These are phyloP conservation scores for Cladophialophora bantiana DNA, from an alignment of 2,329 filamentous ascomycete genomes.

Conservation along the genomic window DNA sequence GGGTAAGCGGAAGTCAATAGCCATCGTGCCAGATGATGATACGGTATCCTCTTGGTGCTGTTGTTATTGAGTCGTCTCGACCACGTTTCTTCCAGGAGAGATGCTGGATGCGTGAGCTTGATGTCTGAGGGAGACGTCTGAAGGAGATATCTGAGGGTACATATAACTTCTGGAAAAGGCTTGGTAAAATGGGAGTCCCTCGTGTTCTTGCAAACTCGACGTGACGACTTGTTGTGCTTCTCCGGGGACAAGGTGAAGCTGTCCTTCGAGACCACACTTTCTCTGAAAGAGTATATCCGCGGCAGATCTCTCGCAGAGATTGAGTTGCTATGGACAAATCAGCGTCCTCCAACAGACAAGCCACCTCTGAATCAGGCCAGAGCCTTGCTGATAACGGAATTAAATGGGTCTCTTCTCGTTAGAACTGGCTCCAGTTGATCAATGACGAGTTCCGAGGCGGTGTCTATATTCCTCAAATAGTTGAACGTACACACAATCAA, in stretches of 20 bases:
- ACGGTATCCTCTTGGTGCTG: neutral
- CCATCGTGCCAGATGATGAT: slow-evolving; percentile 21
- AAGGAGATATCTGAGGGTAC: slow-evolving; percentile 6
- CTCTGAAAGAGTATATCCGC: slow-evolving; percentile 32
- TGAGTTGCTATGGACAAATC: slow-evolving; percentile 22
- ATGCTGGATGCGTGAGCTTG: neutral
- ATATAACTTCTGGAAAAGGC: slow-evolving; percentile 15
- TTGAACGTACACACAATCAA: slow-evolving; percentile 14
- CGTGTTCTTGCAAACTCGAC: slow-evolving; percentile 10
- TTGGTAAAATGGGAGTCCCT: neutral
- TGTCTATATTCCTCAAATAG: slow-evolving; percentile 18
- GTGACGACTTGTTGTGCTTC: slow-evolving; percentile 34
- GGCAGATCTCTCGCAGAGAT: slow-evolving; percentile 34
- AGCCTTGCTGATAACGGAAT: slow-evolving; percentile 29
- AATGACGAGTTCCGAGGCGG: slow-evolving; percentile 30
- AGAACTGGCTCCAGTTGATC: slow-evolving; percentile 12
- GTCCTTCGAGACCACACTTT: slow-evolving; percentile 20
- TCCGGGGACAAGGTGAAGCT: slow-evolving; percentile 32
- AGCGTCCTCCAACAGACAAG: slow-evolving; percentile 14
- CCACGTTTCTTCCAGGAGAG: neutral
- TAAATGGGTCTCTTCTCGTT: slow-evolving; percentile 20
- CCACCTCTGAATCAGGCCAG: slow-evolving; percentile 22
- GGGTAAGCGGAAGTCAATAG: slow-evolving; percentile 22
- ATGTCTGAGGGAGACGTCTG: neutral
- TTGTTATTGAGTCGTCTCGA: neutral